Evolutionary conservation across 2,329 filamentous ascomycete genomes (phyloP).

Genomic region (Diaporthe sp.): DNA sequence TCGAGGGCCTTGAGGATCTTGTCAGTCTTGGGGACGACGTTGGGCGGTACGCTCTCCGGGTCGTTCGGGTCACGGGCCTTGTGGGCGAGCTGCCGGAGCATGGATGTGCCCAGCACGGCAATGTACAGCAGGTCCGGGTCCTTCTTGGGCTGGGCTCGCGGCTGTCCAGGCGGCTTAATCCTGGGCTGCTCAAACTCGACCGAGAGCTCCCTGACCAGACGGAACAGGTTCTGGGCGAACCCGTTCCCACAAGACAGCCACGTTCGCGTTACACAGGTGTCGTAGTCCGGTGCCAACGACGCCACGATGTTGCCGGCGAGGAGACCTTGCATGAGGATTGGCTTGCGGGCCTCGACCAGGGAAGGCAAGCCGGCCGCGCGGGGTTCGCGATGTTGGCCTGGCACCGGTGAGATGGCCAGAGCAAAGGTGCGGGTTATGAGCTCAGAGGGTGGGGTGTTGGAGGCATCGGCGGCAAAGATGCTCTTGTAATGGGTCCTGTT

Average conservation of each 20-base stretch:
- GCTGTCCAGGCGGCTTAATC: constrained; percentile 47
- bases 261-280: constrained; percentile 75
- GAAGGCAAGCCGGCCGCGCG: constrained; percentile 70
- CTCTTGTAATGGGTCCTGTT: constrained; percentile 87
- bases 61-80: constrained; percentile 71
- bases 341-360: constrained; percentile 84
- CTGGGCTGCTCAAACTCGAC: constrained; percentile 66
- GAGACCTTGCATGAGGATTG: constrained; percentile 91
- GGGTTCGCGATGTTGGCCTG: constrained; percentile 68
- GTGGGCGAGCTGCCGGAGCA: constrained; percentile 75
- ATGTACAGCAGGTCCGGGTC: constrained; percentile 70
- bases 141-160: constrained; percentile 49
- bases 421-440: constrained; percentile 89
- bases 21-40: constrained; percentile 74
- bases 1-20: constrained; percentile 74
- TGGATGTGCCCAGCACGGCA: constrained; percentile 73
- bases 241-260: constrained; percentile 90
- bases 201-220: constrained; percentile 79
- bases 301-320: constrained; percentile 90
- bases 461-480: constrained; percentile 80
- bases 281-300: constrained; percentile 71
- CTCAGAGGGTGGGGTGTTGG: constrained; percentile 74
- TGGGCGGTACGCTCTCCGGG: constrained; percentile 63
- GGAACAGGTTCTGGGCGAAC: constrained; percentile 83
- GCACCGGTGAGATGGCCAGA: constrained; percentile 85